Evolutionary conservation across 768 basidiomycete genomes (phyloP).

Genomic region (Boletus fagicola): DNA sequence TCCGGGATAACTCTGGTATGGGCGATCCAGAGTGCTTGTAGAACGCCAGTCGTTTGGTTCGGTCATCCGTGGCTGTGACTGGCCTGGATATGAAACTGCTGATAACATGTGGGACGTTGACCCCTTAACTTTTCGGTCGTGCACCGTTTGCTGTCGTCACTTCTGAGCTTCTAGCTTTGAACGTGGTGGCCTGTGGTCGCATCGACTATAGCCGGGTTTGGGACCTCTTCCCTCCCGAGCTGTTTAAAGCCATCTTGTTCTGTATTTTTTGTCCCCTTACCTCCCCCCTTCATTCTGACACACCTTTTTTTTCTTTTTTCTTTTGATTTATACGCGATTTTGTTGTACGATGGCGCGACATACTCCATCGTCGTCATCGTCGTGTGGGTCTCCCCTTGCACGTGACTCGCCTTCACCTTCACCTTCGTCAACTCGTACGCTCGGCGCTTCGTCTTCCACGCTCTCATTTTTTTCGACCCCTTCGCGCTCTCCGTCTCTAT

Average conservation of each 20-base stretch:
- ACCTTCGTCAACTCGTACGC: background rate
- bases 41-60: background rate
- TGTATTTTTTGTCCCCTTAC: background rate
- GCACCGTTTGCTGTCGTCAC: background rate
- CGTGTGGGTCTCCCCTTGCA: background rate
- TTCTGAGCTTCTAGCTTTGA: constrained; percentile 12
- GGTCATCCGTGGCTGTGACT: background rate
- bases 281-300: constrained; percentile 1
- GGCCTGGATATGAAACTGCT: background rate
- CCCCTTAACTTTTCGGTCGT: background rate
- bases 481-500: background rate
- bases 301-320: background rate
- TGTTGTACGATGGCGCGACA: constrained; percentile 9
- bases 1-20: background rate
- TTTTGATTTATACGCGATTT: background rate
- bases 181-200: constrained; percentile 1
- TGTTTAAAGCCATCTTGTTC: background rate
- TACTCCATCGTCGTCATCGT: background rate
- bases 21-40: background rate
- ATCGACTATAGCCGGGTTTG: background rate
- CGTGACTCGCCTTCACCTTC: background rate
- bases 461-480: background rate
- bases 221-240: background rate
- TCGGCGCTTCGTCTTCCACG: constrained; percentile 7
- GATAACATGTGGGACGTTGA: background rate